Evolutionary conservation across 495 filamentous ascomycete genomes (phyloP).

Genomic region (Penicillium canariense): DNA sequence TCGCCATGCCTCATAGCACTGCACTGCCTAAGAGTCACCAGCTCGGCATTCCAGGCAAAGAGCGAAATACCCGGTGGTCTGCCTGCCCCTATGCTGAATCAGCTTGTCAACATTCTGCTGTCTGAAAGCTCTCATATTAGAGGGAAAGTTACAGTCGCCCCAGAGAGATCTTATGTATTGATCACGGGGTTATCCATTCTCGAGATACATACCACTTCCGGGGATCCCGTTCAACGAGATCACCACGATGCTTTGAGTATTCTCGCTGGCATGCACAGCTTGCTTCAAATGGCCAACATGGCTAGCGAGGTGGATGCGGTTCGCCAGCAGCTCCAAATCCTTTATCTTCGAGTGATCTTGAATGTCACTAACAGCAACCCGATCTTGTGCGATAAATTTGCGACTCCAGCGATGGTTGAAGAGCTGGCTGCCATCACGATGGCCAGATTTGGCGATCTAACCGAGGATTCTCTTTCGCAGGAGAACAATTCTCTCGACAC

Average conservation of each 20-base stretch:
- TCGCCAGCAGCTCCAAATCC: conserved; percentile 22
- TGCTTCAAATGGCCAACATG: conserved; percentile 22
- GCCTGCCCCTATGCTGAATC: conserved; percentile 22
- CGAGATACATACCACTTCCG: conserved; percentile 53
- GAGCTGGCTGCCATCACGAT: conserved; percentile 53
- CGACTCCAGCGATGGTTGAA: conserved; percentile 53
- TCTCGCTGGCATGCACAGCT: conserved; percentile 29
- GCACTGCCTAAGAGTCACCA: conserved; percentile 27
- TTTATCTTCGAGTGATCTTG: conserved; percentile 68
- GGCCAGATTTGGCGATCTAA: conserved; percentile 38
- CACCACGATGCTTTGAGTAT: conserved; percentile 25
- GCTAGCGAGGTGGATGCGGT: conserved; percentile 9
- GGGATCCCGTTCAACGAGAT: conserved; percentile 20
- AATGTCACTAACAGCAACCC: conserved; percentile 86
- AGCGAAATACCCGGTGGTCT: conserved; percentile 25
- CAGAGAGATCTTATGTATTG: conserved; percentile 19
- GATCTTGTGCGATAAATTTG: conserved; percentile 63
- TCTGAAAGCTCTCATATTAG: conserved; percentile 8
- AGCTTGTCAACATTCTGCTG: conserved; percentile 29
- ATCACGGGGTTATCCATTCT: conserved; percentile 57
- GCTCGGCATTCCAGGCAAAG: conserved; percentile 29
- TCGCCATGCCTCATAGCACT: conserved; percentile 35
- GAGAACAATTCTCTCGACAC: conserved; percentile 59
- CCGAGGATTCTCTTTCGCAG: conserved; percentile 41
- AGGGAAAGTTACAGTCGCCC: neutral